Evolutionary conservation across 108 stramenopile species (phyloP).

Genomic region (Skeletonema costatum): DNA sequence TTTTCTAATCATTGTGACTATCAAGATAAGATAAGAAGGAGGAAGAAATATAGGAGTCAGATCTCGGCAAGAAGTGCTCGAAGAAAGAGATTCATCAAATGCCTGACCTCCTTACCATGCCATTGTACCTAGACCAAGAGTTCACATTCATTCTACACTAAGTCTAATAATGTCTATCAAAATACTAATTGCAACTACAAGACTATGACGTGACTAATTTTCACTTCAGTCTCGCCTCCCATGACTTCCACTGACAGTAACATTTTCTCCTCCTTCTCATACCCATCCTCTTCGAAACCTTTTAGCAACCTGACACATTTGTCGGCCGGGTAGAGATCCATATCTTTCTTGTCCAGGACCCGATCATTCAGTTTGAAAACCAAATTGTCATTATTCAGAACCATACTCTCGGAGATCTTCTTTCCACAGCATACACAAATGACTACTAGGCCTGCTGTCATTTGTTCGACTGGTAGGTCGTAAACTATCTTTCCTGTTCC

Average conservation of each 20-base stretch:
- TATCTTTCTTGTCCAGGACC: constrained; percentile 28
- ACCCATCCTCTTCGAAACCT: constrained; percentile 19
- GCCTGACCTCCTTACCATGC: no score
- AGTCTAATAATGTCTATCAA: no score
- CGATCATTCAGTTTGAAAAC: constrained; percentile 35
- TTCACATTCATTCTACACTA: no score
- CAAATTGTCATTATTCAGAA: constrained; percentile 32
- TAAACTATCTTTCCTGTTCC: constrained; percentile 31
- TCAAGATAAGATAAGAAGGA: no score
- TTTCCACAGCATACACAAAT: constrained; percentile 52
- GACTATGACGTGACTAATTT: not conserved
- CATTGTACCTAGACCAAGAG: no score
- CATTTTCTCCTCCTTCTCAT: constrained; percentile 34
- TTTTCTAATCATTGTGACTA: no score
- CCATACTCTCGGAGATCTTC: constrained; percentile 40
- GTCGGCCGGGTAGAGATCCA: constrained; percentile 34
- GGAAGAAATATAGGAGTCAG: no score
- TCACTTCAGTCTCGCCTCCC: not conserved
- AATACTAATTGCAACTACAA: not conserved
- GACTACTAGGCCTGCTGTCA: constrained; percentile 43
- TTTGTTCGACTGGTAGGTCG: constrained; percentile 39
- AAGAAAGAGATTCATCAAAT: no score
- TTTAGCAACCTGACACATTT: constrained; percentile 38
- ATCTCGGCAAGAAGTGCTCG: no score
- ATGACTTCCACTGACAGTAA: constrained; percentile 31